Conservation (phyloP, 768 basidiomycete genomes). For the Cubamyces sp. region DNA sequence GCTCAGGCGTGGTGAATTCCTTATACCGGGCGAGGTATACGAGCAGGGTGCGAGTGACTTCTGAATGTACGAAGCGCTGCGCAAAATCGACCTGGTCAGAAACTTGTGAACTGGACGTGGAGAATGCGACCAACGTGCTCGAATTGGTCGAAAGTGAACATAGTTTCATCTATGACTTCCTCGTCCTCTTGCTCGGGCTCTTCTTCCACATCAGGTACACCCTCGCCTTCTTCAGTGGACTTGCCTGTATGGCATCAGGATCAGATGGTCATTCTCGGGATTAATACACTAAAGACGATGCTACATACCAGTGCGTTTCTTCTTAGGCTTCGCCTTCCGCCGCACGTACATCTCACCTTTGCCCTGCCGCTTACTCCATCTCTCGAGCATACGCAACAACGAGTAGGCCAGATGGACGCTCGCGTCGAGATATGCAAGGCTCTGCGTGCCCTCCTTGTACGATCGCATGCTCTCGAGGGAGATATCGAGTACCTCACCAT, state of each 20-base stretch:
- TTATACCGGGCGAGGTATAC: slow-evolving; percentile 82
- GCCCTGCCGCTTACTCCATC: slow-evolving; percentile 75
- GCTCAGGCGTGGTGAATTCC: slow-evolving; percentile 77
- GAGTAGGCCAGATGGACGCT: slow-evolving; percentile 84
- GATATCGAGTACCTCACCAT: slow-evolving; percentile 91
- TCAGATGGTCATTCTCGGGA: slow-evolving; percentile 10
- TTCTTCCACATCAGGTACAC: slow-evolving; percentile 70
- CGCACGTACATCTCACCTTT: slow-evolving; percentile 74
- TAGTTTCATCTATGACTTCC: slow-evolving; percentile 76
- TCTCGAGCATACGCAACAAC: slow-evolving; percentile 88
- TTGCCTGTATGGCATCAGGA: slow-evolving; percentile 36
- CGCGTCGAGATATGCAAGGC: slow-evolving; percentile 82
- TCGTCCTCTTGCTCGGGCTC: slow-evolving; percentile 62
- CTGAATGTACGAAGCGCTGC: slow-evolving; percentile 89
- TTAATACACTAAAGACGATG: slow-evolving; percentile 18
- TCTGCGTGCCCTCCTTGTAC: slow-evolving; percentile 83
- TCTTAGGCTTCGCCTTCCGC: slow-evolving; percentile 53
- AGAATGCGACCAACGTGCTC: slow-evolving; percentile 65
- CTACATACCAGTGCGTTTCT: slow-evolving; percentile 43
- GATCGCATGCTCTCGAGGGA: slow-evolving; percentile 74
- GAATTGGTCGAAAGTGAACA: slow-evolving; percentile 91
- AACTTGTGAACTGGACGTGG: slow-evolving; percentile 13
- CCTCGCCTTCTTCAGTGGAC: slow-evolving; percentile 55
- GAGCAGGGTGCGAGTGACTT: slow-evolving; percentile 83
- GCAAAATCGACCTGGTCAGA: slow-evolving; percentile 20